Percentiles rank a stretch among this genome's conserved stretches.
These are phyloP conservation scores for Penicillium fimorum DNA, from an alignment of 495 filamentous ascomycete genomes.

Conservation along the genomic window DNA sequence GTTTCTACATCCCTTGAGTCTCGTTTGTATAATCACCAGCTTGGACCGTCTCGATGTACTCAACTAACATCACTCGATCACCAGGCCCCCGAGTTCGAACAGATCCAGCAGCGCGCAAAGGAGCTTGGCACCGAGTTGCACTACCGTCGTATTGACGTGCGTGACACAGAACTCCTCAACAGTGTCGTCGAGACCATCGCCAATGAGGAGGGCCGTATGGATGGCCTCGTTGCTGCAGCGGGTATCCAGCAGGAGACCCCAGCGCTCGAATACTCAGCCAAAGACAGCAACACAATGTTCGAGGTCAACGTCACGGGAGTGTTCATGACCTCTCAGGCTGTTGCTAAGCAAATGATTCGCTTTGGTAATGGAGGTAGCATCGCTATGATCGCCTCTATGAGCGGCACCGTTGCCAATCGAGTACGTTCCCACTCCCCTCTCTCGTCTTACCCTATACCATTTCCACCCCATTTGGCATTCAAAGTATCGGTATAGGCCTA, in stretches of 20 bases:
- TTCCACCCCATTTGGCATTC: not conserved
- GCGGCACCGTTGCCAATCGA: conserved; percentile 65
- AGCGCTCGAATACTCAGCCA: conserved; percentile 65
- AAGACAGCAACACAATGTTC: conserved; percentile 70
- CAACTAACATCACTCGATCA: conserved; percentile 16
- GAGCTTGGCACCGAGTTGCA: conserved; percentile 68
- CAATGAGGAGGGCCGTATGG: conserved; percentile 66
- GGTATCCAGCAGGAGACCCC: conserved; percentile 69
- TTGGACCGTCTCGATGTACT: conserved; percentile 42
- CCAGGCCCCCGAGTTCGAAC: conserved; percentile 57
- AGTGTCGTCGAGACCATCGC: conserved; percentile 66
- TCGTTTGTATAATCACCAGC: not conserved
- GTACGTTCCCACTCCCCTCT: conserved; percentile 35
- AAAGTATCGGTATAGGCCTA: not conserved
- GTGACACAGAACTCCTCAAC: conserved; percentile 69
- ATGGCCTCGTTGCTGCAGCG: conserved; percentile 75
- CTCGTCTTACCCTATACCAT: not conserved
- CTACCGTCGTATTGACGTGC: conserved; percentile 84
- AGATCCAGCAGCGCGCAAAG: conserved; percentile 62
- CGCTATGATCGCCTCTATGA: conserved; percentile 72
- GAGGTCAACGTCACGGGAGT: conserved; percentile 75
- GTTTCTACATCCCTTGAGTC: conserved; percentile 6
- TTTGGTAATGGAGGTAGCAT: conserved; percentile 72
- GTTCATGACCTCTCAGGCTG: conserved; percentile 70
- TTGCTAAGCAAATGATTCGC: conserved; percentile 72